Conservation (phyloP, 1,284 basidiomycete species). For the Tylopilus orsonianus region DNA sequence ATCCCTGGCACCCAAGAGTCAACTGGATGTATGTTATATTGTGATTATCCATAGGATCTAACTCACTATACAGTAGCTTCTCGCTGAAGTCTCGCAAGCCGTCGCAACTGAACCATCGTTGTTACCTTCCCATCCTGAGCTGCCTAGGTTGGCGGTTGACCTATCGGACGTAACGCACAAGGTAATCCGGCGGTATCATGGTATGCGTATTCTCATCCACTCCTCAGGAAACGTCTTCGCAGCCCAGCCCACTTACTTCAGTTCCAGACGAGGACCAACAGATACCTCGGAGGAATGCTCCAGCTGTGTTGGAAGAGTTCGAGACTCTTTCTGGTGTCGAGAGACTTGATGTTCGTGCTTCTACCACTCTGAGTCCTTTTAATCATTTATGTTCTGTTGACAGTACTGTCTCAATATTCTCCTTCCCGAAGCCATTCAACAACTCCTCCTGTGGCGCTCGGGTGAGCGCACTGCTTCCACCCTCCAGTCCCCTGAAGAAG, state of each 20-base stretch:
- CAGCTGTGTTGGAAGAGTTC: slow-evolving; percentile 46
- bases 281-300: slow-evolving; percentile 14
- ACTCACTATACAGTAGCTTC: slow-evolving; percentile 25
- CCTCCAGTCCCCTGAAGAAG: slow-evolving; percentile 52
- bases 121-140: slow-evolving; percentile 27
- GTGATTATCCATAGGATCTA: slow-evolving; percentile 16
- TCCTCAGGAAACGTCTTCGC: slow-evolving; percentile 18
- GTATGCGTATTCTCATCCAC: slow-evolving; percentile 3
- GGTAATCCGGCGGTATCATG: slow-evolving; percentile 11
- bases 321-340: slow-evolving; percentile 53
- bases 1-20: slow-evolving; percentile 19
- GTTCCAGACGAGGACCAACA: slow-evolving; percentile 14
- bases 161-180: background rate
- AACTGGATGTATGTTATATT: slow-evolving; percentile 28
- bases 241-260: slow-evolving; percentile 27
- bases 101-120: slow-evolving; percentile 32
- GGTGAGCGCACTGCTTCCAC: slow-evolving; percentile 50
- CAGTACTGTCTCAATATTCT: slow-evolving; percentile 73
- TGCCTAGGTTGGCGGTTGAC: slow-evolving; percentile 20
- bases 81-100: slow-evolving; percentile 33
- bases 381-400: background rate
- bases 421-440: slow-evolving; percentile 64
- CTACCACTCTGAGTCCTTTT: background rate
- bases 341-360: slow-evolving; percentile 52
- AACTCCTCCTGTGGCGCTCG: slow-evolving; percentile 66